Evolutionary conservation across 768 basidiomycete species (phyloP).

Genomic region (Mycena capillaripes): DNA sequence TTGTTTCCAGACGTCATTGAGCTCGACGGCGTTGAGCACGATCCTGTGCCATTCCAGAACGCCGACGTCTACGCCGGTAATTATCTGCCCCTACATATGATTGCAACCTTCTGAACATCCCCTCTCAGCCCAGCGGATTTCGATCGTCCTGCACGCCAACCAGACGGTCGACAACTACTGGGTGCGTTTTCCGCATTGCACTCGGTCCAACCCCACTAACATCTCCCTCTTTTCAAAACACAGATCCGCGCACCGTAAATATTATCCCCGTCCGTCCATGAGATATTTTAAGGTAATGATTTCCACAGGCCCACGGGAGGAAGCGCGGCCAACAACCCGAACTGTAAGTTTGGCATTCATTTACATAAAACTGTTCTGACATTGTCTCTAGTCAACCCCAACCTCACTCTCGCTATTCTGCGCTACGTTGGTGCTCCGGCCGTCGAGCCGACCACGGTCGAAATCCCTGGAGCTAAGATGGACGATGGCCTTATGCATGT

Average conservation of each 20-base stretch:
- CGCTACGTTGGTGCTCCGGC: constrained; percentile 52
- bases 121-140: constrained; percentile 51
- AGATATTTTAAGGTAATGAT: background rate
- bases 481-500: constrained; percentile 48
- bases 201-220: background rate
- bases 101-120: background rate
- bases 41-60: constrained; percentile 56
- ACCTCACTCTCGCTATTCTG: constrained; percentile 55
- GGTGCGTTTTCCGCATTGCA: constrained; percentile 7
- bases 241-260: constrained; percentile 49
- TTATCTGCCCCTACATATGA: background rate
- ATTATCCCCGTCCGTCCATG: background rate
- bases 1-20: constrained; percentile 46
- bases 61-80: constrained; percentile 58
- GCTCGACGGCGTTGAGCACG: constrained; percentile 56
- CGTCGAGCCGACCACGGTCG: constrained; percentile 48
- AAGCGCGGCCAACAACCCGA: constrained; percentile 41
- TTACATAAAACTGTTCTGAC: too few relatives aligned
- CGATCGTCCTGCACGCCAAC: constrained; percentile 55
- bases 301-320: constrained; percentile 41
- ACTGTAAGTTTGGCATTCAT: constrained; percentile 31
- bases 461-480: constrained; percentile 40
- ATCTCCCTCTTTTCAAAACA: background rate
- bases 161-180: constrained; percentile 62
- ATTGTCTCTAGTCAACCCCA: constrained; percentile 39